These are phyloP conservation scores for Leccinum subtestaceum DNA, from an alignment of 768 basidiomycete genomes.

Conservation along the genomic window DNA sequence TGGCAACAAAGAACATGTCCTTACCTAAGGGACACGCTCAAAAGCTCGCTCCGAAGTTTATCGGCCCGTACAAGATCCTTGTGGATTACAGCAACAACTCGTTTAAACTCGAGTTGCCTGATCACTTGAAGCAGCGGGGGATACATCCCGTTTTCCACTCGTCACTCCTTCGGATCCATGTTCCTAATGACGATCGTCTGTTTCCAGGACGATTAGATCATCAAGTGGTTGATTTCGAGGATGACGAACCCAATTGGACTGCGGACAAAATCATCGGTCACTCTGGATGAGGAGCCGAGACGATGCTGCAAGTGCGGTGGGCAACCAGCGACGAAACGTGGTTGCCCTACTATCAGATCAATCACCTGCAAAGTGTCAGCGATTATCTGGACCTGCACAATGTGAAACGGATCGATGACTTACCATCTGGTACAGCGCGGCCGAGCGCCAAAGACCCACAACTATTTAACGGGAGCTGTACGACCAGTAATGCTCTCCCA, in stretches of 20 bases:
- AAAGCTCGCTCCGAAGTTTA: neutral
- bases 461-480: too few species aligned
- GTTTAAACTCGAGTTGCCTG: conserved; percentile 28
- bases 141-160: conserved; percentile 36
- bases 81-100: conserved; percentile 8
- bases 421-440: too few species aligned
- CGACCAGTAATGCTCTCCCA: too few species aligned
- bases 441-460: too few species aligned
- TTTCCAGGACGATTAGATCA: conserved; percentile 6
- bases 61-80: conserved; percentile 2
- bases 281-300: neutral
- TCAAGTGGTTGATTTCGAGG: neutral
- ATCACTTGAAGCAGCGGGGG: conserved; percentile 18
- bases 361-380: neutral
- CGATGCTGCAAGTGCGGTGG: neutral
- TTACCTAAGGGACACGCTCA: neutral
- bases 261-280: neutral
- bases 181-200: conserved; percentile 25
- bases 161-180: conserved; percentile 23
- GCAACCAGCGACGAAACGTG: neutral
- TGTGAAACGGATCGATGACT: too few species aligned
- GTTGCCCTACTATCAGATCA: neutral
- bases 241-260: neutral
- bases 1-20: neutral
- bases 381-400: neutral